These are phyloP conservation scores for Botrytis fragariae DNA, from an alignment of 2,329 filamentous ascomycete species.

Conservation along the genomic window DNA sequence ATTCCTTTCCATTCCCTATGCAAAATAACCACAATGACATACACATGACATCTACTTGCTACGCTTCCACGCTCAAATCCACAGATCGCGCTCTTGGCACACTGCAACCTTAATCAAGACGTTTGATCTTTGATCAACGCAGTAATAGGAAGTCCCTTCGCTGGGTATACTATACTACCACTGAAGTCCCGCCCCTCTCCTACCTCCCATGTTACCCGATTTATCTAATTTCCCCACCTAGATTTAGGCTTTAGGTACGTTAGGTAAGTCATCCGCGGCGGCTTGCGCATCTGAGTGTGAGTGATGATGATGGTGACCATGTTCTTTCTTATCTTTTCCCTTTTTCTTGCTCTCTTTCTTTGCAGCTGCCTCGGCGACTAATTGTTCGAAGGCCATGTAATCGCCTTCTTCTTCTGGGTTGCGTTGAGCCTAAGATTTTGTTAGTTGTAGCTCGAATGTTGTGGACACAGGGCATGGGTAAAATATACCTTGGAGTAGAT, in stretches of 20 bases:
- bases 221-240: not conserved
- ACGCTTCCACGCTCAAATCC: not conserved
- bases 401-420: slow-evolving; percentile 96
- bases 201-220: not conserved
- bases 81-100: not conserved
- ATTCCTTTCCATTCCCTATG: not conserved
- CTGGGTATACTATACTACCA: slow-evolving; percentile 2
- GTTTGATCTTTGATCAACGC: not conserved
- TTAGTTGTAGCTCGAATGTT: slow-evolving; percentile 16
- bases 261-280: slow-evolving; percentile 42
- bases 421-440: slow-evolving; percentile 65
- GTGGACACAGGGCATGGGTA: not conserved
- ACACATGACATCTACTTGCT: not conserved
- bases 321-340: slow-evolving; percentile 49
- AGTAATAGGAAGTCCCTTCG: not conserved
- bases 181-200: not conserved
- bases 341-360: slow-evolving; percentile 87
- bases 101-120: not conserved
- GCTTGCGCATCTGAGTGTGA: slow-evolving; percentile 31
- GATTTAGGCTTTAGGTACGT: slow-evolving; percentile 39
- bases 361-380: slow-evolving; percentile 91
- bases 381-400: slow-evolving; percentile 97
- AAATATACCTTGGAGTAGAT: slow-evolving; percentile 77
- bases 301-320: slow-evolving; percentile 40
- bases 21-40: slow-evolving; percentile 3